Base-by-base conservation (phyloP, 2,329 filamentous ascomycete genomes). In the Didymella segeticola region DNA sequence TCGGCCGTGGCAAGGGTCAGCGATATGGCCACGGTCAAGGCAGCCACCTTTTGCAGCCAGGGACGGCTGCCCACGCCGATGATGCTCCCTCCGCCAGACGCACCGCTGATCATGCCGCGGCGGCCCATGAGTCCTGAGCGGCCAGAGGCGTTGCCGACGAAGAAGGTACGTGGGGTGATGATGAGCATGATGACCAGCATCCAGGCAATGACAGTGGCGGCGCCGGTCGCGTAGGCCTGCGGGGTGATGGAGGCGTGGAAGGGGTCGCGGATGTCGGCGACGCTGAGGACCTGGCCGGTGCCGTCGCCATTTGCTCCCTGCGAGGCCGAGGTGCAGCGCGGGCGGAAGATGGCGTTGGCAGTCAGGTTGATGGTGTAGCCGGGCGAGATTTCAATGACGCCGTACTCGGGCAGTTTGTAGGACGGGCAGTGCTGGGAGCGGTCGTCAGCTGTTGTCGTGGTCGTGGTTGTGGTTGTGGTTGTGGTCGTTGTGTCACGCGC, bases 231-330 rank as follows among this genome's bases (percentile, higher is more conserved):
- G 71, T 97, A 99, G 67, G 90, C 89, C 75, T 96, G 92, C 12
- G 95, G 93, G 37, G 95, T 93, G 17, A 91, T 92, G 30, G 93
- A 96, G 48, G 93, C 89, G 75, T 96, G 96, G 75, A 99, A 99
- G 8, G 92, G 92, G 67, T 96, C 91, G 59, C 85, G 83, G 48
- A 90, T 85, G 73, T 92, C 86, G 56, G 87, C 84, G 58, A 87
- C 75, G 56, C 80, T 79, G 34, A 80, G 78, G 47, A 72, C 49
- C 52, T 69, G 66, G 29, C 76, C 65, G 7, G 64, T 57, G 45
- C 69, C 65, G 60, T 78, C 67, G 60, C 79, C 75, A 38, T 73
- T 71, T 52, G 77, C 73, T 47, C 56, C 56, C 47, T 61, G 55
- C 19, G 53, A 53, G 45, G 75, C 71, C 15, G 78, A 75, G 23